These are phyloP conservation scores for Pyrus betulifolia DNA, from an alignment of 306 rosid genomes.

Conservation along the genomic window DNA sequence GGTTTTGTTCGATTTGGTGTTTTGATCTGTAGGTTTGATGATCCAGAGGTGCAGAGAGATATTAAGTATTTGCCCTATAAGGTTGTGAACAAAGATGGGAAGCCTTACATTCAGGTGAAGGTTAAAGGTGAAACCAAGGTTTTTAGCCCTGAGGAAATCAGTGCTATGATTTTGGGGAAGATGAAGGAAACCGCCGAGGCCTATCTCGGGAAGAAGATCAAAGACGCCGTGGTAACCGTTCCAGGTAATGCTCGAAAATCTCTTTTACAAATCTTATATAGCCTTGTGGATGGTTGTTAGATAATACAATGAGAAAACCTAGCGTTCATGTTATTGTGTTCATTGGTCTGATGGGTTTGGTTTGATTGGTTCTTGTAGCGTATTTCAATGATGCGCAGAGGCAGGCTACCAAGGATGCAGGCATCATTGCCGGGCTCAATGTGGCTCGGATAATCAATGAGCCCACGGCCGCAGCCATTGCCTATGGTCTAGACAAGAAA, in stretches of 20 bases:
- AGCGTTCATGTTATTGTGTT: neutral
- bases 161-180: slow-evolving; percentile 45
- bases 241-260: slow-evolving; percentile 26
- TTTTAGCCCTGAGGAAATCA: slow-evolving; percentile 55
- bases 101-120: slow-evolving; percentile 43
- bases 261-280: neutral
- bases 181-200: slow-evolving; percentile 56
- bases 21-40: slow-evolving; percentile 30
- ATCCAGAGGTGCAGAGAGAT: slow-evolving; percentile 49
- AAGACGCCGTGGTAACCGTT: slow-evolving; percentile 43
- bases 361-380: slow-evolving; percentile 20
- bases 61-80: slow-evolving; percentile 42
- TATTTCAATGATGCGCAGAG: slow-evolving; percentile 55
- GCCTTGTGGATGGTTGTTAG: neutral
- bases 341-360: neutral
- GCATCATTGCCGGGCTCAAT: slow-evolving; percentile 40
- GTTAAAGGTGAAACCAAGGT: slow-evolving; percentile 49
- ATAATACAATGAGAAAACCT: neutral
- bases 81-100: slow-evolving; percentile 46
- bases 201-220: slow-evolving; percentile 44
- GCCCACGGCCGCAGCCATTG: slow-evolving; percentile 47
- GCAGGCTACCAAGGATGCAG: slow-evolving; percentile 51
- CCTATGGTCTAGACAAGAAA: slow-evolving; percentile 46
- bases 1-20: neutral
- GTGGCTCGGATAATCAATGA: slow-evolving; percentile 48